Evolutionary conservation across 1,284 basidiomycete species (phyloP).

Genomic region (Thelephora terrestris): DNA sequence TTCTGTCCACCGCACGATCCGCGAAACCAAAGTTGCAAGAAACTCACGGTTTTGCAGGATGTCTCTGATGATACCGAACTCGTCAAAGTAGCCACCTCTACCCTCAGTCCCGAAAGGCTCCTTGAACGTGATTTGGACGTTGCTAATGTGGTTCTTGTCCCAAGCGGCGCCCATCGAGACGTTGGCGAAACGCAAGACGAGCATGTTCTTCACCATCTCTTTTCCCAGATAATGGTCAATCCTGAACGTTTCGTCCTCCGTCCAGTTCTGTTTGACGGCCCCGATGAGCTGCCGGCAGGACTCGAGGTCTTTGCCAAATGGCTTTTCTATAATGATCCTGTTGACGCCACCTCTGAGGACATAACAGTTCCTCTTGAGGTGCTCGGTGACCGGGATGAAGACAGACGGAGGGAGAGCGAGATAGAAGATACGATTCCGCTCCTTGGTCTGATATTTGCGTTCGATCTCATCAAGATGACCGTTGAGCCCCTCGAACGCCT

Average conservation of each 20-base stretch:
- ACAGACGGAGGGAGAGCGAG: constrained; percentile 92
- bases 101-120: constrained; percentile 97
- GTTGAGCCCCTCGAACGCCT: constrained; percentile 70
- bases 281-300: constrained; percentile 75
- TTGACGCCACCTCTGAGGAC: constrained; percentile 56
- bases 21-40: background rate
- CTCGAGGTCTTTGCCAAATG: constrained; percentile 89
- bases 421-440: constrained; percentile 80
- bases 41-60: constrained; percentile 90
- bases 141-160: constrained; percentile 92
- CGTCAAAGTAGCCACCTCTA: constrained; percentile 96
- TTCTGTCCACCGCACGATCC: background rate
- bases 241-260: constrained; percentile 93
- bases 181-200: constrained; percentile 91
- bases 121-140: constrained; percentile 97
- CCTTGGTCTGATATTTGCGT: constrained; percentile 49
- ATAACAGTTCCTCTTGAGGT: constrained; percentile 79
- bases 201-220: constrained; percentile 98
- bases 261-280: constrained; percentile 80
- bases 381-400: constrained; percentile 80
- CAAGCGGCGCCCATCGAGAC: constrained; percentile 77
- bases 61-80: constrained; percentile 96
- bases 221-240: constrained; percentile 98
- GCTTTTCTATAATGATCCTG: constrained; percentile 93
- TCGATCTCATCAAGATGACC: constrained; percentile 75